Percentiles rank a stretch among this genome's conserved stretches.
These are phyloP conservation scores for Hanseniaspora sp. DNA, from an alignment of 1,139 yeast species.

Conservation along the genomic window DNA sequence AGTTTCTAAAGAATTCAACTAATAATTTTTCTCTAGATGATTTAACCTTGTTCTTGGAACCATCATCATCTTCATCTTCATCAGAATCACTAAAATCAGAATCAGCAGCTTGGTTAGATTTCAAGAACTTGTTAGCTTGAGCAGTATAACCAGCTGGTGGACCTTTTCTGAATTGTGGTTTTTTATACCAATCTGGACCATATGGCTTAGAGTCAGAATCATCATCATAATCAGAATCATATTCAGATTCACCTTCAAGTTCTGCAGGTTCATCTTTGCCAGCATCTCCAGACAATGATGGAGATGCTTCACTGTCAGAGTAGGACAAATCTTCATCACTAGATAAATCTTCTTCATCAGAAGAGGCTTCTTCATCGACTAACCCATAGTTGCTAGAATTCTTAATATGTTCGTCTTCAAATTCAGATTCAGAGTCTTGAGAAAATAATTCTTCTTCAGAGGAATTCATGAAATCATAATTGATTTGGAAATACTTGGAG, in stretches of 20 bases:
- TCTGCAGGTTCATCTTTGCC: slow-evolving; percentile 27
- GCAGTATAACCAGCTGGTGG: slow-evolving; percentile 22
- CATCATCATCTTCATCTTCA: slow-evolving; percentile 31
- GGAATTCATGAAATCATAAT: slow-evolving; percentile 44
- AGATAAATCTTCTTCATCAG: slow-evolving; percentile 55
- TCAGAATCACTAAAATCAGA: slow-evolving; percentile 44
- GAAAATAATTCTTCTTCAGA: slow-evolving; percentile 32
- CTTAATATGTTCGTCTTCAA: slow-evolving; percentile 4
- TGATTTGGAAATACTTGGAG: slow-evolving; percentile 43
- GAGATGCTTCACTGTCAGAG: slow-evolving; percentile 26
- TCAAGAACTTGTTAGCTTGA: slow-evolving; percentile 27
- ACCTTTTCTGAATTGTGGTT: slow-evolving; percentile 33
- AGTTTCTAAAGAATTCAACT: slow-evolving; percentile 67
- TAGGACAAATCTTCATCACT: slow-evolving; percentile 27
- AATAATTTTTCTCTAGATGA: slow-evolving; percentile 85
- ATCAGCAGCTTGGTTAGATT: slow-evolving; percentile 35
- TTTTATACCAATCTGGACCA: slow-evolving; percentile 34
- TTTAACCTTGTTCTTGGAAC: slow-evolving; percentile 67
- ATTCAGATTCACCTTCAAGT: slow-evolving; percentile 20
- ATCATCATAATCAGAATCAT: slow-evolving; percentile 38
- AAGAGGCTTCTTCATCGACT: slow-evolving; percentile 46
- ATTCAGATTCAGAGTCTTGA: slow-evolving; percentile 19
- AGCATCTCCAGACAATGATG: slow-evolving; percentile 14
- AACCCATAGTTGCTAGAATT: slow-evolving; percentile 23
- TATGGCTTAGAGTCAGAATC: slow-evolving; percentile 34